Base-by-base conservation (phyloP, 805 yeast species). In the Yamadazyma olivae region DNA sequence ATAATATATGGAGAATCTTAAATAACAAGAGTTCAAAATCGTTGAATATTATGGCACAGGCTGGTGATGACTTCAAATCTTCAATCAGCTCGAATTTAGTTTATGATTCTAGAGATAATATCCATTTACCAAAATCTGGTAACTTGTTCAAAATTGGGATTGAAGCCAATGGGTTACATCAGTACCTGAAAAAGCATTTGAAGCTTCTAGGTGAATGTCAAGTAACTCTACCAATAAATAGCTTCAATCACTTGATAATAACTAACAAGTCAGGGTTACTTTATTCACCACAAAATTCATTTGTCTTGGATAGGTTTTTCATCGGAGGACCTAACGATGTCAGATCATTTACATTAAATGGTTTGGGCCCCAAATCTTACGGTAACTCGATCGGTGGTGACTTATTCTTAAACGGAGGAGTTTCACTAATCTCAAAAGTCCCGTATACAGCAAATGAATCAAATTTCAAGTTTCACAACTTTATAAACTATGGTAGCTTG, bases 251-350 rank as follows among this genome's bases (percentile, higher is more conserved):
- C 32, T 44, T 52, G 37, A 56, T 67, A 2, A 32, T 55, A 24
- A 44, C 70, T 23, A 49, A 45, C 30, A 67, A 64, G 38, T 45
- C 58, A 0, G 74, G 74, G 1, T 29, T 59, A 0, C 49, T 68
- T 25, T 51, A 49, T 35, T 29, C 40, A 16, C 3, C 19, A 4
- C 31, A 27, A 5, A 42, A 43, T 3, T 51, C 59, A n/a, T 67
- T 59, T 44, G 56, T 76, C 6, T 59, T 76, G 57, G 82, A 77
- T 50, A 56, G 77, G 30, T 76, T 75, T 39, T 73, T 67, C 46
- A 57, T 70, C 3, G 82, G 82, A n/a, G 82, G 82, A 2, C 75
- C 82, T 9, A 76, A 75, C 44, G 81, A 76, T 42, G 67, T 77
- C 6, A 60, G 81, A 29, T 71, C 80, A 1, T 77, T 75, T 45